phyloP scores from a whole-genome alignment of 148 eudicot species.

The Vaccinium macrocarpon region DNA sequence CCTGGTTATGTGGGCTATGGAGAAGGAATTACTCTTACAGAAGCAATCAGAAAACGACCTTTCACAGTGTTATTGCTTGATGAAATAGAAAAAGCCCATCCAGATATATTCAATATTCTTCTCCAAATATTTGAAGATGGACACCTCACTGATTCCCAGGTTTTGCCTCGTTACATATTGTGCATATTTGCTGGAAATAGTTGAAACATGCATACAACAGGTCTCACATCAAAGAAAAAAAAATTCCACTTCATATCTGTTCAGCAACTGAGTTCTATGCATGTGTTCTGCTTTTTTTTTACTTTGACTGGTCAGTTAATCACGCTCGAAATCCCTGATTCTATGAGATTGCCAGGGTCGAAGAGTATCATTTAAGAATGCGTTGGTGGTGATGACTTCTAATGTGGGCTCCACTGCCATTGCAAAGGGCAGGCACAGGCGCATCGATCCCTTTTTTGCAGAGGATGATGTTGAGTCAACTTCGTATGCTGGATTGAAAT shows the following conservation, averaged over 20 bases:
- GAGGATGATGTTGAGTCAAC: constrained; percentile 27
- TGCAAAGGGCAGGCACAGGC: constrained; percentile 44
- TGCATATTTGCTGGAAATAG: not conserved
- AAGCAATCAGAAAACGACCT: constrained; percentile 53
- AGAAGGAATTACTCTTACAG: constrained; percentile 58
- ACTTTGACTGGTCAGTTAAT: constrained; percentile 8
- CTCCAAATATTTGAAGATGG: constrained; percentile 65
- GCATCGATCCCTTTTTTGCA: constrained; percentile 39
- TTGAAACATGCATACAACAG: not conserved
- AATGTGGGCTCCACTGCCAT: constrained; percentile 59
- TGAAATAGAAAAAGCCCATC: constrained; percentile 65
- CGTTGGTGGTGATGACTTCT: constrained; percentile 61
- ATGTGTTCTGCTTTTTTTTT: not conserved
- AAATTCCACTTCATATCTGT: not conserved
- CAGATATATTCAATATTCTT: constrained; percentile 56
- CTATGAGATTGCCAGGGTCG: constrained; percentile 38
- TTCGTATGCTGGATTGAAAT: constrained; percentile 52
- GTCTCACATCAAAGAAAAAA: not conserved
- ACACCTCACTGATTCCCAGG: constrained; percentile 63
- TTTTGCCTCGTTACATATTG: constrained; percentile 18
- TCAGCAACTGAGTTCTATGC: not conserved
- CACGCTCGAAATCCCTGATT: constrained; percentile 12
- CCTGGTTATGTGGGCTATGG: constrained; percentile 69
- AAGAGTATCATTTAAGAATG: constrained; percentile 59
- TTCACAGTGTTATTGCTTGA: constrained; percentile 55